These are phyloP conservation scores for Knufia petricola DNA, from an alignment of 2,329 filamentous ascomycete genomes.

Conservation along the genomic window DNA sequence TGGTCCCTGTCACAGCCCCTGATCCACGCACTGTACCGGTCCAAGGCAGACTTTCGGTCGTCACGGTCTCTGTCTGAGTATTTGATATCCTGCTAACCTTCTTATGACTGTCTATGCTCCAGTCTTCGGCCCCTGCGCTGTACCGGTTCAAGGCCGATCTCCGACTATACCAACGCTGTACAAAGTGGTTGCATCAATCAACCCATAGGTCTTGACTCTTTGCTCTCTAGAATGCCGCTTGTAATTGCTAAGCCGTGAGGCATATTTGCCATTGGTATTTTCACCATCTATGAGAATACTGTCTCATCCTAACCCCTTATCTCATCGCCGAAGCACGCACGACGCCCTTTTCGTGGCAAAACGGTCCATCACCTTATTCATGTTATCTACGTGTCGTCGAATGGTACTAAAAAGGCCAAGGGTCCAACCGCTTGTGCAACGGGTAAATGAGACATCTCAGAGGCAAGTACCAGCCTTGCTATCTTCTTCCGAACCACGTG, in stretches of 20 bases:
- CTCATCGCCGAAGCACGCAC: neutral
- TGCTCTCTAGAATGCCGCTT: neutral
- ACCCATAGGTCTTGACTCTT: neutral
- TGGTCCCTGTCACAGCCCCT: too few relatives aligned
- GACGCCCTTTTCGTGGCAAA: neutral
- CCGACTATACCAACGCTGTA: neutral
- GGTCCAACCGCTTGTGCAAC: conserved; percentile 1
- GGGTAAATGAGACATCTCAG: too few relatives aligned
- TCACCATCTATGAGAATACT: conserved; percentile 1
- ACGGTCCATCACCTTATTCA: conserved; percentile 1
- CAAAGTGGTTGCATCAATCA: neutral
- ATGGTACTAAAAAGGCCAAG: neutral
- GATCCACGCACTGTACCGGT: neutral
- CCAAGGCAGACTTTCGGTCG: neutral
- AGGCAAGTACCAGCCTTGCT: too few relatives aligned
- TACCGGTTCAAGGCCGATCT: neutral
- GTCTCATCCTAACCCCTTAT: conserved; percentile 4
- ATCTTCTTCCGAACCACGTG: too few relatives aligned
- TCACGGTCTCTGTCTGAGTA: neutral
- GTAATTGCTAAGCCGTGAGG: neutral
- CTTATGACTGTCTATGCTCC: neutral
- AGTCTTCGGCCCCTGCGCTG: neutral
- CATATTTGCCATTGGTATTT: conserved; percentile 6
- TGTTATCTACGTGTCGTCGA: conserved; percentile 1
- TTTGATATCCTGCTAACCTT: neutral